These are phyloP conservation scores for Aspergillus cavernicola DNA, from an alignment of 495 filamentous ascomycete genomes.

Conservation along the genomic window DNA sequence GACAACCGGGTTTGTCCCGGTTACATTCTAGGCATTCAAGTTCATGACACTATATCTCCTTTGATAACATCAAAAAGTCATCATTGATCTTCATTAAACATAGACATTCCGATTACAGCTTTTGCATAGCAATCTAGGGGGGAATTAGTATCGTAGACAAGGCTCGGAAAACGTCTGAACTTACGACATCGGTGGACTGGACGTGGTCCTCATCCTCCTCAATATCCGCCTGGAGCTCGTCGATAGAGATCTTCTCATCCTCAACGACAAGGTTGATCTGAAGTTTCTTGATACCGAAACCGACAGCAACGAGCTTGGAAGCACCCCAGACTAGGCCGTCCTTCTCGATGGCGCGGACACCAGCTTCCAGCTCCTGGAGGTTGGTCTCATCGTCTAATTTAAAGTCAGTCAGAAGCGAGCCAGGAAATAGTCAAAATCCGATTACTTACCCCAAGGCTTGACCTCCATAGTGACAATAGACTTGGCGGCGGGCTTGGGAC, in stretches of 20 bases:
- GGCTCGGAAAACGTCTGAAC: slow-evolving; percentile 21
- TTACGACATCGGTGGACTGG: slow-evolving; percentile 88
- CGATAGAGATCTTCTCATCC: slow-evolving; percentile 89
- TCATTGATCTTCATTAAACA: slow-evolving; percentile 37
- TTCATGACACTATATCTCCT: slow-evolving; percentile 25
- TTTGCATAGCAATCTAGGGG: slow-evolving; percentile 75
- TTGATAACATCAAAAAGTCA: slow-evolving; percentile 36
- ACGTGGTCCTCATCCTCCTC: slow-evolving; percentile 92
- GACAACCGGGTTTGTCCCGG: slow-evolving; percentile 12
- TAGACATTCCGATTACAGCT: slow-evolving; percentile 62
- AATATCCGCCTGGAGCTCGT: slow-evolving; percentile 84
- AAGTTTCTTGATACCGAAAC: slow-evolving; percentile 99
- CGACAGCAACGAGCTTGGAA: slow-evolving; percentile 81
- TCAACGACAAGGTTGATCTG: slow-evolving; percentile 98
- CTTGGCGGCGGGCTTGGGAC: slow-evolving; percentile 89
- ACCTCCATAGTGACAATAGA: slow-evolving; percentile 93
- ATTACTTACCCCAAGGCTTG: slow-evolving; percentile 90
- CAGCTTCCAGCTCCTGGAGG: slow-evolving; percentile 73
- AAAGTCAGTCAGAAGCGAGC: slow-evolving; percentile 29
- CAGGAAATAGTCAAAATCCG: slow-evolving; percentile 3
- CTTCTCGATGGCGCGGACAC: slow-evolving; percentile 82
- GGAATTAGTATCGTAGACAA: slow-evolving; percentile 16
- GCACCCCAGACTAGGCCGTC: slow-evolving; percentile 96
- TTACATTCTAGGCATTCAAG: slow-evolving; percentile 20
- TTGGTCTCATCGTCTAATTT: slow-evolving; percentile 84